Conservation (phyloP, 257 asterid species). For the Nicotiana tabacum region DNA sequence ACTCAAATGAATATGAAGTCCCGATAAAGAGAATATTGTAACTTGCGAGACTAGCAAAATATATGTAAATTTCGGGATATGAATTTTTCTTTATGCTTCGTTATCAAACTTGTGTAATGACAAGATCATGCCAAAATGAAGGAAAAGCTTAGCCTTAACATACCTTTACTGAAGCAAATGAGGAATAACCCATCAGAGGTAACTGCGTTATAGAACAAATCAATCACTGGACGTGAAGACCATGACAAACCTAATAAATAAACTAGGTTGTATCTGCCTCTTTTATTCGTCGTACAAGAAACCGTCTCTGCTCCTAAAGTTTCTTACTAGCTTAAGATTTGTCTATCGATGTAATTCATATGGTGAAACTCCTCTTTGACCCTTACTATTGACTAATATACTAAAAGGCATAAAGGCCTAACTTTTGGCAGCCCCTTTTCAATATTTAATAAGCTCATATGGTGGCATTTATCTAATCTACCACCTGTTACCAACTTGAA, state of each 20-base stretch:
- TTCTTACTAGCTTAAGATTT: neutral
- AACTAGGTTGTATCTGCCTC: neutral
- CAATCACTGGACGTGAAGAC: slow-evolving; percentile 36
- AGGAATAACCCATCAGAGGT: slow-evolving; percentile 39
- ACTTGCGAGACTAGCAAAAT: no score
- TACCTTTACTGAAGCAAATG: slow-evolving; percentile 31
- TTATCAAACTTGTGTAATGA: no score
- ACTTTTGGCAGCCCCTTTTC: neutral
- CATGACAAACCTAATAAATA: slow-evolving; percentile 22
- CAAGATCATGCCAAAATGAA: no score
- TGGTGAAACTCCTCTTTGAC: neutral
- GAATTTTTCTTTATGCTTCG: no score
- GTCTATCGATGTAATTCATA: neutral
- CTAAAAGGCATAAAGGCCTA: neutral
- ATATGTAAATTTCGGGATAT: no score
- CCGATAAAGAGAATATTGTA: no score
- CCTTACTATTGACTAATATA: neutral
- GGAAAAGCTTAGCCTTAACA: no score
- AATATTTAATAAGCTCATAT: neutral
- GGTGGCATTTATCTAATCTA: neutral
- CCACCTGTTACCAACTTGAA: neutral
- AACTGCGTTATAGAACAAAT: slow-evolving; percentile 30
- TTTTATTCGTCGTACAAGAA: neutral
- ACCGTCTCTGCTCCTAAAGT: slow-evolving; percentile 17
- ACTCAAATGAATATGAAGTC: no score